Conservation (phyloP, 2,329 filamentous ascomycete species). For the Alternaria gansuensis region DNA sequence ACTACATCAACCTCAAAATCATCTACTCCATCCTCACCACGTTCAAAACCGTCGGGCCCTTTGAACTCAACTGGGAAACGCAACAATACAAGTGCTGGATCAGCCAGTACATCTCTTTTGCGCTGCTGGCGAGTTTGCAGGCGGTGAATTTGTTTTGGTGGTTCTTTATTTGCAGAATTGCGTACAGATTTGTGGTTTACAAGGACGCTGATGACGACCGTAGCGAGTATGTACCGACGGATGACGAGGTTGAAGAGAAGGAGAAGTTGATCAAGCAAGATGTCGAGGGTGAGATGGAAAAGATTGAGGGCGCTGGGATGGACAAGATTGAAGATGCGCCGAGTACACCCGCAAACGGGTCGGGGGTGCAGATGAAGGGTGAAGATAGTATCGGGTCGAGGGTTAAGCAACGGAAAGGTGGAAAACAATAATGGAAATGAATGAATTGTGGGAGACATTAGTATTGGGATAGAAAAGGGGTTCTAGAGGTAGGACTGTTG, state of each 20-base stretch:
- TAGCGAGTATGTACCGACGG: conserved; percentile 67
- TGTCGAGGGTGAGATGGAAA: conserved; percentile 43
- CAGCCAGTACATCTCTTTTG: conserved; percentile 72
- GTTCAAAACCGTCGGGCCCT: conserved; percentile 77
- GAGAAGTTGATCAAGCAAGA: conserved; percentile 25
- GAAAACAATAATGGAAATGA: conserved; percentile 9
- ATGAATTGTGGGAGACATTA: neutral
- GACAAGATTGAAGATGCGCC: conserved; percentile 35
- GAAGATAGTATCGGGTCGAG: conserved; percentile 30
- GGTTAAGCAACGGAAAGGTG: conserved; percentile 33
- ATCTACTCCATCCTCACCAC: conserved; percentile 78
- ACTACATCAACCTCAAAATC: conserved; percentile 82
- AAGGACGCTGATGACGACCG: conserved; percentile 73
- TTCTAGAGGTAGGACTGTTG: neutral
- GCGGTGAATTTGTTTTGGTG: conserved; percentile 84
- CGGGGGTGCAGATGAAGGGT: conserved; percentile 14
- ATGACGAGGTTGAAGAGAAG: conserved; percentile 56
- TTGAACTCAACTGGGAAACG: conserved; percentile 77
- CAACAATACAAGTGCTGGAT: conserved; percentile 80
- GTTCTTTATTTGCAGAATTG: conserved; percentile 78
- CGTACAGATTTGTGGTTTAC: conserved; percentile 72
- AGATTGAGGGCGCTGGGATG: conserved; percentile 41
- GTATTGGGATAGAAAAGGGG: neutral
- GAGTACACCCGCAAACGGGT: conserved; percentile 23
- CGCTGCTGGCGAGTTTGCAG: conserved; percentile 72